A percentile compares a stretch with the other conserved stretches of the same genome.
These are phyloP conservation scores for Xylaria grammica DNA, from an alignment of 495 filamentous ascomycete genomes.

Conservation along the genomic window DNA sequence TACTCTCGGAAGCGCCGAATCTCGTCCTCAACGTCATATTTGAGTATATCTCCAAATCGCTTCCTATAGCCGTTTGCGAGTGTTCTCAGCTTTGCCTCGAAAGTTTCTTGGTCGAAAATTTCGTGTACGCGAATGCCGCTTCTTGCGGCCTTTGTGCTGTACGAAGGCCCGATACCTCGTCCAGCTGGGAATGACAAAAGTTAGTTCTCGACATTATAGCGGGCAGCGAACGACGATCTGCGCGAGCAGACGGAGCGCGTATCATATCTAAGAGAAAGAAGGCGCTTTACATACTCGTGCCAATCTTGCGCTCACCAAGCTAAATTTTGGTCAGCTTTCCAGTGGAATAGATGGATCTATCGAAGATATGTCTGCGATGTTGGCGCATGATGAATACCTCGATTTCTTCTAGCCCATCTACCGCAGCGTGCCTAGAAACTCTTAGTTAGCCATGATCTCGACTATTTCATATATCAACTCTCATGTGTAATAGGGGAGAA, in stretches of 20 bases:
- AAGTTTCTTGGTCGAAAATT: slow-evolving; percentile 68
- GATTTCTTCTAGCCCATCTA: slow-evolving; percentile 82
- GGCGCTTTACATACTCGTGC: slow-evolving; percentile 22
- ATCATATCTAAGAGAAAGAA: too few relatives aligned
- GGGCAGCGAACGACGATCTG: background rate
- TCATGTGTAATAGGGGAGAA: too few relatives aligned
- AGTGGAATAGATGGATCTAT: too few relatives aligned
- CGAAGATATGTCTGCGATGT: background rate
- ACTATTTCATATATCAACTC: background rate
- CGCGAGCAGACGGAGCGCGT: too few relatives aligned
- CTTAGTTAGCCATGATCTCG: background rate
- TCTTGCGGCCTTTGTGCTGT: slow-evolving; percentile 79
- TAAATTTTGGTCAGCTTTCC: slow-evolving; percentile 43
- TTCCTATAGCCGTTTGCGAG: slow-evolving; percentile 71
- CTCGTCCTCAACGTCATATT: slow-evolving; percentile 83
- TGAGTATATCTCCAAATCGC: slow-evolving; percentile 66
- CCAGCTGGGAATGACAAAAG: slow-evolving; percentile 30
- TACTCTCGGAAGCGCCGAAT: slow-evolving; percentile 68
- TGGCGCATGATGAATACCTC: background rate
- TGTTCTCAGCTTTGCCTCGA: slow-evolving; percentile 73
- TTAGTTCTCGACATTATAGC: background rate
- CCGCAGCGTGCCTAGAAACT: slow-evolving; percentile 61
- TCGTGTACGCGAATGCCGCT: slow-evolving; percentile 77
- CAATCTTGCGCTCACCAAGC: slow-evolving; percentile 63
- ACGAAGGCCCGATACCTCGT: slow-evolving; percentile 78